Evolutionary conservation across 441 rosid species (phyloP), one percentile per base, ranked within the genome.

Genomic region (Monsonia emarginata): DNA sequence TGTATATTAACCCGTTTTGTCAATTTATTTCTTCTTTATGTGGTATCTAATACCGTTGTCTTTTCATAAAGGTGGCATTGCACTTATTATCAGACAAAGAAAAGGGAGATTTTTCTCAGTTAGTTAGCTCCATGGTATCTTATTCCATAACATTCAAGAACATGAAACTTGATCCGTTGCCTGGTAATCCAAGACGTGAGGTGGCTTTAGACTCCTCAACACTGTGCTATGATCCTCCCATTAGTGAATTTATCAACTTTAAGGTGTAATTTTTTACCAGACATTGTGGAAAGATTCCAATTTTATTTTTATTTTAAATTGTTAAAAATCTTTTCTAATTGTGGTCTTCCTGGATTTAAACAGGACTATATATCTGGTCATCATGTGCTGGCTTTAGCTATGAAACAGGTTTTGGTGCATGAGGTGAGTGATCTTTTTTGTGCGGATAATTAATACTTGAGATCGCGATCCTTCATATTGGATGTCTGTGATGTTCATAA

Each of bases 331-430:
- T 63, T 50, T 26, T 65, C 42, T 72, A 25, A 81, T 67, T 74
- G 27, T 44, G 38, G 3, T 30, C 68, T 72, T 70, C 67, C 69
- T 80, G 75, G 66, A 69, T 69, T 56, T 70, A 63, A 74, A 74
- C 90, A 95, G 97, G 96, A 81, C 64, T 76, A 82, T 78, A 73
- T 10, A 63, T 81, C 79, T 46, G 78, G 79, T 78, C 92, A 87
- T 78, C 74, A 83, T 72, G 75, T 79, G 56, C 91, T 95, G 61
- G 74, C 95, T 63, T 63, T 84, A 44, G 84, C 95, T 19, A 80
- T 85, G 91, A 94, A 91, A 83, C 97, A 88, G 81, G 80, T 89
- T 75, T 76, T 94, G 79, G 78, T 83, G 74, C 97, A 91, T 68
- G 99, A 94, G 88, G 97, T 91, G 73, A 75, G 90, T 70, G 66